Conservation (phyloP, 345 rosid genomes). For the Syzygium aromaticum region DNA sequence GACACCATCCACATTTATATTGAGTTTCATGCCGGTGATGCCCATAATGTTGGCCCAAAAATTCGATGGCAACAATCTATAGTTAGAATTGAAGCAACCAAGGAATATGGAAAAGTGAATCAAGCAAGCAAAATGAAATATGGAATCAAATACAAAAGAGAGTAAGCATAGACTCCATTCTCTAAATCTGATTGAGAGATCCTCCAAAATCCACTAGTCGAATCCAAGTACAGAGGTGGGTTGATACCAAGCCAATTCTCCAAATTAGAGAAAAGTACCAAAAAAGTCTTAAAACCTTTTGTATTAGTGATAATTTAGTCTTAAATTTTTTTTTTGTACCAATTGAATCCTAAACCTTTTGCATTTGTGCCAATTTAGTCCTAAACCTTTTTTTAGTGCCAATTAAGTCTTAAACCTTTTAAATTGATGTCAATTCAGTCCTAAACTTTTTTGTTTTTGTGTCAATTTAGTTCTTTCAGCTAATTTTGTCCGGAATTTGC, state of each 20-base stretch:
- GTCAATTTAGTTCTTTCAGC: too few species aligned
- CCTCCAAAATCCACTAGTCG: neutral
- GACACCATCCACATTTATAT: neutral
- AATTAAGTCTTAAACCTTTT: too few species aligned
- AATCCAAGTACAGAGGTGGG: neutral
- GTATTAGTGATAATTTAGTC: too few species aligned
- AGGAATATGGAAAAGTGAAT: neutral
- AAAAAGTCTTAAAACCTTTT: too few species aligned
- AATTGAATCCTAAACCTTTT: too few species aligned
- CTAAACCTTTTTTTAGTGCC: too few species aligned
- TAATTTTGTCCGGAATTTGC: too few species aligned
- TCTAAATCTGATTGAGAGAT: neutral
- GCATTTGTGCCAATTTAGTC: too few species aligned
- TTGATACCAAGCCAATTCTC: neutral
- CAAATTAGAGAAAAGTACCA: too few species aligned
- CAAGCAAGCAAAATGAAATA: neutral
- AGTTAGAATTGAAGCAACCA: neutral
- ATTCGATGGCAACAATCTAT: neutral
- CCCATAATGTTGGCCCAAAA: neutral
- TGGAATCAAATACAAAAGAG: neutral
- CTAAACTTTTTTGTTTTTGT: too few species aligned
- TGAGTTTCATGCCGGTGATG: neutral
- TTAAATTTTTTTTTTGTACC: too few species aligned
- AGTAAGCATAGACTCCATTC: neutral
- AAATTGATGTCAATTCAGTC: too few species aligned